Percentiles rank a stretch among this genome's conserved stretches.
phyloP scores from a whole-genome alignment of 345 rosid species.

The Clarkia xantiana region DNA sequence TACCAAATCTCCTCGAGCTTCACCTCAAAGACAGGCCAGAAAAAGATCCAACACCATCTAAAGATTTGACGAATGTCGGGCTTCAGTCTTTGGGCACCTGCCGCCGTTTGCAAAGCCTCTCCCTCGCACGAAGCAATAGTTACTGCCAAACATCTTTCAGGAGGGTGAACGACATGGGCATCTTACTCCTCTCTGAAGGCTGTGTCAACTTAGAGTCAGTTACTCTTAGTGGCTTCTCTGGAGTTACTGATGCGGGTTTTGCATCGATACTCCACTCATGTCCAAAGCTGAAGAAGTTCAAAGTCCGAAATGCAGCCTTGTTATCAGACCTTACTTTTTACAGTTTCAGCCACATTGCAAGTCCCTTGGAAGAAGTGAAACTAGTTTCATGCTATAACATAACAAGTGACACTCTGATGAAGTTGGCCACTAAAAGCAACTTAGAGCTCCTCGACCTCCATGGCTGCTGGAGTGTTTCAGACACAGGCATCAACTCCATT shows the following conservation, averaged over 20 bases:
- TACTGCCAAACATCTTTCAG: conserved; percentile 36
- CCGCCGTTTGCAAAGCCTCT: conserved; percentile 28
- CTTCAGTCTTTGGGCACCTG: conserved; percentile 36
- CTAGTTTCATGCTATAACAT: conserved; percentile 38
- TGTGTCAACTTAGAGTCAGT: conserved; percentile 42
- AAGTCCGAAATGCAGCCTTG: conserved; percentile 34
- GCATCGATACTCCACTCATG: conserved; percentile 50
- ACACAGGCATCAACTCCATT: conserved; percentile 35
- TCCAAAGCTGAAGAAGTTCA: conserved; percentile 37
- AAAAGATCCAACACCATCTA: conserved; percentile 17
- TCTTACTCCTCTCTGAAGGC: conserved; percentile 48
- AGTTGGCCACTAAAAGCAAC: conserved; percentile 27
- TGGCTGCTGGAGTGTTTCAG: conserved; percentile 52
- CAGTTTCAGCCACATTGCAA: conserved; percentile 30
- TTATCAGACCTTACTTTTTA: conserved; percentile 63
- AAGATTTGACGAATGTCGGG: conserved; percentile 42
- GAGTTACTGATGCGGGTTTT: conserved; percentile 65
- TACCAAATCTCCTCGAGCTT: conserved; percentile 39
- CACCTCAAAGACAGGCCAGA: conserved; percentile 59
- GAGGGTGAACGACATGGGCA: conserved; percentile 60
- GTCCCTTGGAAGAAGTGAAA: conserved; percentile 43
- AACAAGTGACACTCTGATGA: conserved; percentile 65
- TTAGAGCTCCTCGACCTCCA: conserved; percentile 49
- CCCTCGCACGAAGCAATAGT: conserved; percentile 34
- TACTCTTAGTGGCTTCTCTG: conserved; percentile 43